A percentile compares a stretch with the other conserved stretches of the same genome.
phyloP scores from a whole-genome alignment of 768 basidiomycete genomes.

The Daedalea quercina region DNA sequence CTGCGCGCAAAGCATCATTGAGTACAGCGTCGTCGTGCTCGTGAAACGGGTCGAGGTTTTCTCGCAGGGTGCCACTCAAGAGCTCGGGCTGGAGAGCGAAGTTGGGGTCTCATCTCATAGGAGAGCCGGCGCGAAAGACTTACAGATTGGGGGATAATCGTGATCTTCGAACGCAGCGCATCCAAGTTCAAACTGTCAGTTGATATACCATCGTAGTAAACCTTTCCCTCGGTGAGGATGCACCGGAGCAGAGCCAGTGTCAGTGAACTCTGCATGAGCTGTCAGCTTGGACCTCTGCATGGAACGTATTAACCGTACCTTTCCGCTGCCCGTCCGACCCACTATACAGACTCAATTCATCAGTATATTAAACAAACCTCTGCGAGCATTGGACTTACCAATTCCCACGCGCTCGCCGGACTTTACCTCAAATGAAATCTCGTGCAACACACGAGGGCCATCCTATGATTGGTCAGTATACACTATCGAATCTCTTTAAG shows the following conservation, averaged over 20 bases:
- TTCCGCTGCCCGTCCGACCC: constrained; percentile 54
- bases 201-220: constrained; percentile 44
- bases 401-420: constrained; percentile 55
- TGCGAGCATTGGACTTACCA: constrained; percentile 13
- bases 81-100: constrained; percentile 34
- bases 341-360: constrained; percentile 16
- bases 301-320: constrained; percentile 19
- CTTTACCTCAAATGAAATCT: constrained; percentile 43
- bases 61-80: constrained; percentile 47
- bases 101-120: not conserved
- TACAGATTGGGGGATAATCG: constrained; percentile 51
- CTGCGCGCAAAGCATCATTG: constrained; percentile 42
- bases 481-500: too few relatives aligned
- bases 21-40: constrained; percentile 47
- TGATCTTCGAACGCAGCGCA: constrained; percentile 45
- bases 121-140: constrained; percentile 17
- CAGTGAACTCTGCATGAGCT: constrained; percentile 29
- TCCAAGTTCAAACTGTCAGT: constrained; percentile 45
- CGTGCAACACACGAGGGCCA: constrained; percentile 48
- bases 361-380: not conserved
- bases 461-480: too few relatives aligned
- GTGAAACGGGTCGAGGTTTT: constrained; percentile 53
- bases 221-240: constrained; percentile 46
- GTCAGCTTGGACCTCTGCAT: not conserved
- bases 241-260: constrained; percentile 49